phyloP scores from a whole-genome alignment of 805 yeast genomes.

The Ogataea pignaliae region DNA sequence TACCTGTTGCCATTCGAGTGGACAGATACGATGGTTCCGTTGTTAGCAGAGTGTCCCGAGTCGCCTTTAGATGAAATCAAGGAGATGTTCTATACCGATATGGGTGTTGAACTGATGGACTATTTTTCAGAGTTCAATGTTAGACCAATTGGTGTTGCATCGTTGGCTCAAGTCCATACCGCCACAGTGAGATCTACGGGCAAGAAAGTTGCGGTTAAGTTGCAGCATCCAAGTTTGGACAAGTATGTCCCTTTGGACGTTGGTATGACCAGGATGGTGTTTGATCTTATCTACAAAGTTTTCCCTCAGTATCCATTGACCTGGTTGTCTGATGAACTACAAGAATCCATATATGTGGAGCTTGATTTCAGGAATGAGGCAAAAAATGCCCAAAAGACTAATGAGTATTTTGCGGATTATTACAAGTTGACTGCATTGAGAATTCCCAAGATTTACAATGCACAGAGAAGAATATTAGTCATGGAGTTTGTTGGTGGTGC shows the following conservation, averaged over 20 bases:
- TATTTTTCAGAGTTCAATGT: constrained; percentile 63
- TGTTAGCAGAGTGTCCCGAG: constrained; percentile 86
- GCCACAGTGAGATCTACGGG: constrained; percentile 60
- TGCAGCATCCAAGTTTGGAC: constrained; percentile 85
- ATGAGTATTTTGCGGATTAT: constrained; percentile 55
- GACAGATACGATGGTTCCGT: constrained; percentile 91
- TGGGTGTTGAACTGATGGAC: constrained; percentile 57
- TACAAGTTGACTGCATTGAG: constrained; percentile 66
- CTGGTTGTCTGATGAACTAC: constrained; percentile 95
- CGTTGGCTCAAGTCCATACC: constrained; percentile 91
- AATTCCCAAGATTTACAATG: constrained; percentile 67
- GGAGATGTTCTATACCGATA: constrained; percentile 62
- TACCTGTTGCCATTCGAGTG: constrained; percentile 89
- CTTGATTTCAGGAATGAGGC: constrained; percentile 88
- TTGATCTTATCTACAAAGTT: constrained; percentile 63
- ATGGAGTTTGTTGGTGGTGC: constrained; percentile 88
- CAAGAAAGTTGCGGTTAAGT: constrained; percentile 79
- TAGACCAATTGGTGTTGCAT: constrained; percentile 89
- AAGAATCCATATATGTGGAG: constrained; percentile 83
- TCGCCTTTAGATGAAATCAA: constrained; percentile 68
- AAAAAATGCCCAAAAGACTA: constrained; percentile 67
- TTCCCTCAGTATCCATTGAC: constrained; percentile 92
- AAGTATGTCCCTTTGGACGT: constrained; percentile 92
- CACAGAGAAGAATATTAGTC: constrained; percentile 67
- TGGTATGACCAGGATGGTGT: constrained; percentile 69